These are phyloP conservation scores for Fusarium nisikadoi DNA, from an alignment of 2,329 filamentous ascomycete genomes.

Conservation along the genomic window DNA sequence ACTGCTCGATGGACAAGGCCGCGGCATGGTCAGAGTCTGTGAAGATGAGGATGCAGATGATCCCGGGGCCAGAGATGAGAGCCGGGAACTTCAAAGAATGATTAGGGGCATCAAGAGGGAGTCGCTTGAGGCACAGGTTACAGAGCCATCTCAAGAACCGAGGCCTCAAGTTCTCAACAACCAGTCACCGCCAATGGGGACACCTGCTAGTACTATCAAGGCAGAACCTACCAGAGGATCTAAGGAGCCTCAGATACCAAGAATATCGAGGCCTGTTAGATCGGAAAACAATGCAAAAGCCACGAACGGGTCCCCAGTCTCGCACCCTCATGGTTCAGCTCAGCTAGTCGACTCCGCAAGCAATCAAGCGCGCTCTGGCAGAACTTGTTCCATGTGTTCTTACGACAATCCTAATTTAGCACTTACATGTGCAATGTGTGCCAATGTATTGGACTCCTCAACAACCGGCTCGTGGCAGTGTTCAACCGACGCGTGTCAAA, in stretches of 20 bases:
- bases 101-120: constrained; percentile 44
- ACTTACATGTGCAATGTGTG: constrained; percentile 74
- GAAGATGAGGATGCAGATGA: constrained; percentile 72
- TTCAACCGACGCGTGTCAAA: constrained; percentile 63
- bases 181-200: not conserved
- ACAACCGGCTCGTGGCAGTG: constrained; percentile 74
- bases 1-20: constrained; percentile 73
- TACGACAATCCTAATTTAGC: constrained; percentile 66
- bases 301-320: not conserved
- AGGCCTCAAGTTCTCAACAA: not conserved
- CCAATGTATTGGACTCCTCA: constrained; percentile 71
- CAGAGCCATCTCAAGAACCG: not conserved
- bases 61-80: constrained; percentile 55
- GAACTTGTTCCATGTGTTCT: constrained; percentile 72
- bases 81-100: constrained; percentile 70
- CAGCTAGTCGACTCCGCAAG: not conserved
- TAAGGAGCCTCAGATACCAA: not conserved
- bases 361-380: not conserved
- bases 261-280: not conserved
- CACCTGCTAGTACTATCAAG: constrained; percentile 15
- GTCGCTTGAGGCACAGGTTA: not conserved
- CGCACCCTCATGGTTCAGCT: not conserved
- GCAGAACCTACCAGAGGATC: constrained; percentile 8
- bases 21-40: constrained; percentile 78
- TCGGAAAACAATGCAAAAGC: not conserved